Percentiles rank a stretch among this genome's conserved stretches.
phyloP scores from a whole-genome alignment of 2,329 filamentous ascomycete species.

The Penicillium brevicompactum region DNA sequence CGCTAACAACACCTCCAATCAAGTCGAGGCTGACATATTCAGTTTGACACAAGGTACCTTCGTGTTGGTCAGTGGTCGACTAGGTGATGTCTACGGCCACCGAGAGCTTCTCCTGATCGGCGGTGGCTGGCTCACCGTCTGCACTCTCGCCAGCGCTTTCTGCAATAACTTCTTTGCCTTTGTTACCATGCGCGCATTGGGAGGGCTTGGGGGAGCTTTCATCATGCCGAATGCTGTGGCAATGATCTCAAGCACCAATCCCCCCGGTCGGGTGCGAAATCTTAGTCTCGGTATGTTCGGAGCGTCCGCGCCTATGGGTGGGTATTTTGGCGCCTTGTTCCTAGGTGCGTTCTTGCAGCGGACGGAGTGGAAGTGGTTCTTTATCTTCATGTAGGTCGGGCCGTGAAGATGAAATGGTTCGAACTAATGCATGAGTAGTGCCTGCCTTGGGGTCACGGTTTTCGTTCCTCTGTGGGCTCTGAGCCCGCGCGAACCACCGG shows the following conservation, averaged over 20 bases:
- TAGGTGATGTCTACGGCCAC: constrained; percentile 62
- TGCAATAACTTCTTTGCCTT: constrained; percentile 47
- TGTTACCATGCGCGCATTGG: constrained; percentile 48
- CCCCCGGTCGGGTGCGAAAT: constrained; percentile 50
- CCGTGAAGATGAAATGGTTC: background rate
- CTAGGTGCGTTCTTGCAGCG: constrained; percentile 42
- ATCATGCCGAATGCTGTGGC: constrained; percentile 58
- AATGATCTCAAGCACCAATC: constrained; percentile 51
- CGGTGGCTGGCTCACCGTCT: constrained; percentile 57
- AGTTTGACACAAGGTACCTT: constrained; percentile 60
- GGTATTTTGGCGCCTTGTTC: constrained; percentile 46
- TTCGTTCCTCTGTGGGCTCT: constrained; percentile 30
- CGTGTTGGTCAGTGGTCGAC: constrained; percentile 58
- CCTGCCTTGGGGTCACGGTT: constrained; percentile 24
- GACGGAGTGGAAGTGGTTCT: constrained; percentile 46
- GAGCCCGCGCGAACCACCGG: constrained; percentile 28
- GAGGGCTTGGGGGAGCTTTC: constrained; percentile 54
- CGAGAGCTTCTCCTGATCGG: constrained; percentile 58
- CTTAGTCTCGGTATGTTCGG: constrained; percentile 52
- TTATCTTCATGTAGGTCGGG: constrained; percentile 41
- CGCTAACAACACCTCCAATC: background rate
- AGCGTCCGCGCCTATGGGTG: constrained; percentile 51
- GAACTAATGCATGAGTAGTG: constrained; percentile 11
- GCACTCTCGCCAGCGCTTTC: constrained; percentile 56
- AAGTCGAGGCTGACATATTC: background rate